These are phyloP conservation scores for Trypanosoma grayi DNA, from an alignment of 208 protist genomes.

Conservation along the genomic window DNA sequence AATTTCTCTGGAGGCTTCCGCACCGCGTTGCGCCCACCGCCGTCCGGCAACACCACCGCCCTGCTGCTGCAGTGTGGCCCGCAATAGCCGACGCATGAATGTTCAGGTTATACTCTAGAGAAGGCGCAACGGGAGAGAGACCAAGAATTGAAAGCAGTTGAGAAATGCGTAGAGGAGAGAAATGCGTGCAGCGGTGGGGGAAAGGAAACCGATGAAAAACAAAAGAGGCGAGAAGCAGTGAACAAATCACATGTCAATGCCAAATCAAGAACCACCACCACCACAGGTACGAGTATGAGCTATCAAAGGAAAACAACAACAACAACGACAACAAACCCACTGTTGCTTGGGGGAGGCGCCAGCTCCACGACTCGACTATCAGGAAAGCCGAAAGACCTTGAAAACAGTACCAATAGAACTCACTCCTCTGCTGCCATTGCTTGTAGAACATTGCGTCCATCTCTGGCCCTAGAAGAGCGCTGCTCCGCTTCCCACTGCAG, in stretches of 20 bases:
- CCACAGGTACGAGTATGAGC: no score
- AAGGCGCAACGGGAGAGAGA: background rate
- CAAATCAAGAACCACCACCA: no score
- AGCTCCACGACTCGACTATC: no score
- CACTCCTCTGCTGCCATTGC: no score
- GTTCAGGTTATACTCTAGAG: background rate
- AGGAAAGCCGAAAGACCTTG: no score
- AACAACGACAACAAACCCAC: background rate
- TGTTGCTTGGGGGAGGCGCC: background rate
- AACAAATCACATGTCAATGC: no score
- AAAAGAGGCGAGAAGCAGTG: background rate
- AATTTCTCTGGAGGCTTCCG: background rate
- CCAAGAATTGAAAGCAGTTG: background rate
- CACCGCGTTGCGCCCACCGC: background rate
- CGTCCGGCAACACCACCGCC: background rate
- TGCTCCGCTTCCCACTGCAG: background rate
- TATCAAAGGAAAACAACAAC: background rate
- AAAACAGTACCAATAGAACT: background rate
- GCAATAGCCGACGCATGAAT: conserved; percentile 4
- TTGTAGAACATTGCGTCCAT: no score
- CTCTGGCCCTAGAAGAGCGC: no score
- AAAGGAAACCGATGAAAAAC: background rate
- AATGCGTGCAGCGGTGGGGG: background rate
- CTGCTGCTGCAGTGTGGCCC: background rate
- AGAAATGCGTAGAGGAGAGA: background rate